phyloP scores from a whole-genome alignment of 768 basidiomycete species.

The Boletus rubroflammeus region DNA sequence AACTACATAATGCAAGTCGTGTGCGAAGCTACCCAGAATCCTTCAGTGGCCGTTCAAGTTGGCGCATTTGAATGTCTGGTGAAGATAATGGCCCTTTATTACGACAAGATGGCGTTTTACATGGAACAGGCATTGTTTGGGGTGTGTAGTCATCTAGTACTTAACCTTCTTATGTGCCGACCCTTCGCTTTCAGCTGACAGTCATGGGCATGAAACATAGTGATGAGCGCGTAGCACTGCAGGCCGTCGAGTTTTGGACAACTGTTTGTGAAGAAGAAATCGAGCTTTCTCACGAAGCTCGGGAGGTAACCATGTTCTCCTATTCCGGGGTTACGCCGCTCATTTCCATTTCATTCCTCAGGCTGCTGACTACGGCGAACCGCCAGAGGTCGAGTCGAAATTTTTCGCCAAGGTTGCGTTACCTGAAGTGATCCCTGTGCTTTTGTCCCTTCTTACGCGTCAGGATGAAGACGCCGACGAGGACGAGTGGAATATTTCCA shows the following conservation, averaged over 20 bases:
- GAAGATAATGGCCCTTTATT: conserved; percentile 95
- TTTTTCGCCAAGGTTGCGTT: conserved; percentile 94
- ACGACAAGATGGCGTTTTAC: conserved; percentile 98
- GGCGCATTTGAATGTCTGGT: conserved; percentile 95
- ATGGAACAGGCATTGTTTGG: conserved; percentile 99
- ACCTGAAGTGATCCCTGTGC: conserved; percentile 91
- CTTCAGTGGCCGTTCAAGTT: conserved; percentile 80
- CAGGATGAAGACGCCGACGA: conserved; percentile 98
- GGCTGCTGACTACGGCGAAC: conserved; percentile 89
- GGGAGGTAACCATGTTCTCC: conserved; percentile 57
- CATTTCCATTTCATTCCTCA: conserved; percentile 29
- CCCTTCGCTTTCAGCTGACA: conserved; percentile 60
- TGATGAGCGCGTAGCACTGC: conserved; percentile 88
- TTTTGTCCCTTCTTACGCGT: conserved; percentile 80
- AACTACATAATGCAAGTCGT: conserved; percentile 99
- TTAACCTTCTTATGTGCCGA: conserved; percentile 10
- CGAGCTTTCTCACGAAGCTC: conserved; percentile 85
- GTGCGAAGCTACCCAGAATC: conserved; percentile 94
- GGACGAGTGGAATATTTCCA: conserved; percentile 98
- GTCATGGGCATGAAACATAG: conserved; percentile 95
- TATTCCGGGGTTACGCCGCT: neutral
- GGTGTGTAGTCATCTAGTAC: conserved; percentile 45
- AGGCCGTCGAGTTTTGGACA: conserved; percentile 99
- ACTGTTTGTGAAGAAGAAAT: conserved; percentile 98
- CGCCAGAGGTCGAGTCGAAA: conserved; percentile 80